Conservation (phyloP, 306 rosid genomes). For the Pterocarpus macrocarpus region DNA sequence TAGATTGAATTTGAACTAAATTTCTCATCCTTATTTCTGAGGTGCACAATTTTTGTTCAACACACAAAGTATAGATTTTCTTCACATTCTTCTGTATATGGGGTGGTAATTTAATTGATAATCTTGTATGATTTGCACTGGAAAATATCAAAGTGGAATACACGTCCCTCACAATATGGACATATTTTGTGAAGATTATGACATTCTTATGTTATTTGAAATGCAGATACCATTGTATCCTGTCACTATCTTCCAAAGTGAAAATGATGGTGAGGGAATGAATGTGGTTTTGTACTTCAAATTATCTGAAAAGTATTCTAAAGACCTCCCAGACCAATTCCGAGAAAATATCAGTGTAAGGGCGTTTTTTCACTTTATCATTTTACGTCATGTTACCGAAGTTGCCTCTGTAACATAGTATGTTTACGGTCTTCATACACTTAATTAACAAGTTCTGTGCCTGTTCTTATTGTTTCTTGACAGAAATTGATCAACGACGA, state of each 20-base stretch:
- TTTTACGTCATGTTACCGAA: conserved; percentile 21
- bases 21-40: conserved; percentile 25
- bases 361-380: not conserved
- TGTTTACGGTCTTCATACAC: not conserved
- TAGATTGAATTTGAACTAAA: conserved; percentile 21
- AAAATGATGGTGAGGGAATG: conserved; percentile 98
- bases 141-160: conserved; percentile 20
- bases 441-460: conserved; percentile 29
- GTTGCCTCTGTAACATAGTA: not conserved
- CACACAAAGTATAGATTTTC: not conserved
- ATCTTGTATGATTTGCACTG: conserved; percentile 1
- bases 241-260: conserved; percentile 81
- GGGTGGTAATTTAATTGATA: conserved; percentile 1
- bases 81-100: not conserved
- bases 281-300: conserved; percentile 86
- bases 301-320: conserved; percentile 77
- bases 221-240: conserved; percentile 94
- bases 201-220: conserved; percentile 39
- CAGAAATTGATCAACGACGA: conserved; percentile 93
- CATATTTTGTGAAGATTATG: not conserved
- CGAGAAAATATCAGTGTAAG: conserved; percentile 85
- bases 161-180: not conserved
- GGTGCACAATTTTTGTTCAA: conserved; percentile 6
- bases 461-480: conserved; percentile 40
- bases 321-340: conserved; percentile 78